Conservation (phyloP, 768 basidiomycete genomes). For the Lentinula sp. region DNA sequence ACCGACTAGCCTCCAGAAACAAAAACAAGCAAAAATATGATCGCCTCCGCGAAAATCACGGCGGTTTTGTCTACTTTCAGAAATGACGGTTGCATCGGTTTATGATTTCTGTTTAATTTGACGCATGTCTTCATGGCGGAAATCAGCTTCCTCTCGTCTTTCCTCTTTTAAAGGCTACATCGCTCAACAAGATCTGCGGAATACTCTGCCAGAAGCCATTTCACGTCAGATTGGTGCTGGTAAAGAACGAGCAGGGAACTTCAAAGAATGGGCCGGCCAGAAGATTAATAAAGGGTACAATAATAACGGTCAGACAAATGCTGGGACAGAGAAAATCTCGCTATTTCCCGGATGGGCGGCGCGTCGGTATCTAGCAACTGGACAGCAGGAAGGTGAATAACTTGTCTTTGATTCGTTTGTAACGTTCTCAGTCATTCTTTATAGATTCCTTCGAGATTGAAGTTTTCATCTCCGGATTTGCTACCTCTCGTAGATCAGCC, state of each 20-base stretch:
- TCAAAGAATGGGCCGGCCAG: constrained; percentile 62
- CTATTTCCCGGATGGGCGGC: constrained; percentile 84
- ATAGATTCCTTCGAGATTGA: constrained; percentile 63
- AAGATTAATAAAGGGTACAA: constrained; percentile 29
- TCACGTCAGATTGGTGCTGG: constrained; percentile 14
- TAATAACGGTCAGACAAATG: constrained; percentile 9
- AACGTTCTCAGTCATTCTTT: background rate
- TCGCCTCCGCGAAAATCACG: background rate
- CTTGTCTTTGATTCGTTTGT: background rate
- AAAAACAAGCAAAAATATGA: background rate
- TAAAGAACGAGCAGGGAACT: constrained; percentile 30
- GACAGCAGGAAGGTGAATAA: background rate
- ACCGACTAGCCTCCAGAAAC: background rate
- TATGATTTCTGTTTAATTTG: background rate
- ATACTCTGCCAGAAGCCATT: constrained; percentile 15
- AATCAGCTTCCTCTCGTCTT: constrained; percentile 27
- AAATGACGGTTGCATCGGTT: background rate
- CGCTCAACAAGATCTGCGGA: constrained; percentile 25
- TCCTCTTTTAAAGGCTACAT: constrained; percentile 46
- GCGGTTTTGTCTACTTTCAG: background rate
- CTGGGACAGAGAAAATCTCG: constrained; percentile 31
- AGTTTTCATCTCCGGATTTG: constrained; percentile 74
- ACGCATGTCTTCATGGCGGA: constrained; percentile 14
- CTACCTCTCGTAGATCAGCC: constrained; percentile 50
- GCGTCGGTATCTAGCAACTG: constrained; percentile 14